Conservation (phyloP, 208 protist species). For the Leishmania mexicana region DNA sequence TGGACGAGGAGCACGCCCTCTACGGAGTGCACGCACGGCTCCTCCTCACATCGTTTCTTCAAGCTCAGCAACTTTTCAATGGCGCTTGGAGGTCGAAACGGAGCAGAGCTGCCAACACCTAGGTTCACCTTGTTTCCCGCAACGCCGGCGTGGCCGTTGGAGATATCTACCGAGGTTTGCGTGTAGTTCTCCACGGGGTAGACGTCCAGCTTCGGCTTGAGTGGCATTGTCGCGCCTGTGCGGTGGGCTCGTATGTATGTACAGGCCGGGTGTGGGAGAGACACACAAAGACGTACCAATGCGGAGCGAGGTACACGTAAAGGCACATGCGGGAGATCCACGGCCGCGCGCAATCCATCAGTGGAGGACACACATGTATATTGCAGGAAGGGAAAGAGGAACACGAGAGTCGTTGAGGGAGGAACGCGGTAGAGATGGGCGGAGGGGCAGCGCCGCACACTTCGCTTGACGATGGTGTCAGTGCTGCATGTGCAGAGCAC, state of each 20-base stretch:
- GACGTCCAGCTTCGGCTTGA: constrained; percentile 83
- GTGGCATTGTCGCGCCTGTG: constrained; percentile 32
- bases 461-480: neutral
- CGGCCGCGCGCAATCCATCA: neutral
- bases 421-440: neutral
- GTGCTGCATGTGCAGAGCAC: neutral
- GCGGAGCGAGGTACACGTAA: neutral
- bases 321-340: neutral
- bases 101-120: neutral
- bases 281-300: neutral
- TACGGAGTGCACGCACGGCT: constrained; percentile 83
- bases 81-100: constrained; percentile 58
- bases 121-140: constrained; percentile 26
- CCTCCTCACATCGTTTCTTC: constrained; percentile 81
- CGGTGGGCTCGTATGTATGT: neutral
- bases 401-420: neutral
- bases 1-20: constrained; percentile 93
- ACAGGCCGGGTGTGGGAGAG: neutral
- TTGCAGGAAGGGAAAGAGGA: neutral
- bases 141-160: constrained; percentile 30
- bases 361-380: neutral
- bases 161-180: constrained; percentile 30
- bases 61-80: constrained; percentile 85
- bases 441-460: neutral
- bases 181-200: constrained; percentile 82